Base-by-base conservation (phyloP, 257 asterid species). In the Lavandula angustifolia region DNA sequence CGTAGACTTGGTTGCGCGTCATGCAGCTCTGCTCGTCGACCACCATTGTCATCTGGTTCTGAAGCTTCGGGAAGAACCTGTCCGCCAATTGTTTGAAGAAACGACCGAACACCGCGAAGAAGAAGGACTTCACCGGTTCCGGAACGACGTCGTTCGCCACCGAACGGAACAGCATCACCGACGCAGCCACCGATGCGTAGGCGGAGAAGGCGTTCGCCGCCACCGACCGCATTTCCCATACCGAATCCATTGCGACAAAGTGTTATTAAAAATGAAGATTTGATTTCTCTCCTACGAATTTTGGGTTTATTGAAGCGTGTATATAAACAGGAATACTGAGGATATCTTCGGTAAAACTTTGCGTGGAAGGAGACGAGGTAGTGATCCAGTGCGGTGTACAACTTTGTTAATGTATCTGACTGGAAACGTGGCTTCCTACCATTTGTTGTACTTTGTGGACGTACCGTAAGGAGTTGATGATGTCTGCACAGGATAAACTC, bases 141-240 rank as follows among this genome's bases (percentile, higher is more conserved):
- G 98, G 95, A 40, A 91, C 67, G 8, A 87, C 2, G 13, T 91
- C 92, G 43, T 80, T 69, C 22, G 78, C 79, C 73, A 88, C 54
- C 7, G 96, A 78, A 1, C 95, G 85, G 69, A 86, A 57, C 0
- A 91, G 78, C 96, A 91, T 88, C 79, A 81, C 46, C 2, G 91
- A 68, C 2, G 87, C 84, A 10, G 98, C 91, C 53, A 85, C 43
- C 14, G 94, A 84, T 7, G 98, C 96, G 79, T 88, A 91, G 16
- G 95, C 87, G 6, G 94, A 75, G 88, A 91, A 91, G 1, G 83
- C 40, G 13, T 83, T 69, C 0, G 90, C 35, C 1, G 91, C 80
- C 71, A 82, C 52, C 5, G 87, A 82, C 67, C 71, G 92, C 81
- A 84, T 73, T 62, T 79, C 84, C 6, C 74, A 58, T 2, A 82